Base-by-base conservation (phyloP, 2,329 filamentous ascomycete species). In the Coleophoma cylindrospora region DNA sequence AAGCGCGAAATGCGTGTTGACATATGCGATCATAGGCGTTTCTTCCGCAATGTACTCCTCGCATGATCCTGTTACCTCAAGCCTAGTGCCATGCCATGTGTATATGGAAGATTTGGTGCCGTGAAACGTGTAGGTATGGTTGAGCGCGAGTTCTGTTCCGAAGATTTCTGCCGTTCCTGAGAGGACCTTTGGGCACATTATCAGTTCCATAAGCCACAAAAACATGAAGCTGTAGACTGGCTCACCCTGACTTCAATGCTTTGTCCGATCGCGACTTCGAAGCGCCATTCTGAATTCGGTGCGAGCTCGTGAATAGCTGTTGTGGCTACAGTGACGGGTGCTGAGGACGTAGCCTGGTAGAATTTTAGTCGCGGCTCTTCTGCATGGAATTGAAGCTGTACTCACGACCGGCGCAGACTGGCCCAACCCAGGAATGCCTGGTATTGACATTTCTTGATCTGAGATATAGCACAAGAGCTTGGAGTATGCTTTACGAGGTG, bases 141-240 rank as follows among this genome's bases (percentile, higher is more conserved):
- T 87, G 10, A 81, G 78, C 11, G 91, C 91, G 40, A 99, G 86
- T 71, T 99, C 94, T 49, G 92, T 91, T 65, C 94, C 94, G 66
- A 97, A 96, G 64, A 95, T 83, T 69, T 99, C 94, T 45, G 92
- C 94, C 1, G 86, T 90, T 54, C 94, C 94, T 34, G 79, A 82
- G 50, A 89, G 71, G 22, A 97, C 75, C 73, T 91, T 40, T 76
- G 44, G 79, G 64, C 36, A 11, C 21, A 44, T 43, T 37, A 37
- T 54, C 45, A 14, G 15, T 19, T 7, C 13, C 17, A 22, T 17
- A 22, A 19, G n/a, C 12, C 9, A 17, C 12, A 11, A 27, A 8
- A 40, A 27, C 22, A 15, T 46, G 15, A 19, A 17, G 13, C 15
- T 34, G 21, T 4, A 40, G 48, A 51, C 65, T 46, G 6, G 36